Evolutionary conservation across 2,329 filamentous ascomycete genomes (phyloP).

Genomic region (Alternaria triticina): DNA sequence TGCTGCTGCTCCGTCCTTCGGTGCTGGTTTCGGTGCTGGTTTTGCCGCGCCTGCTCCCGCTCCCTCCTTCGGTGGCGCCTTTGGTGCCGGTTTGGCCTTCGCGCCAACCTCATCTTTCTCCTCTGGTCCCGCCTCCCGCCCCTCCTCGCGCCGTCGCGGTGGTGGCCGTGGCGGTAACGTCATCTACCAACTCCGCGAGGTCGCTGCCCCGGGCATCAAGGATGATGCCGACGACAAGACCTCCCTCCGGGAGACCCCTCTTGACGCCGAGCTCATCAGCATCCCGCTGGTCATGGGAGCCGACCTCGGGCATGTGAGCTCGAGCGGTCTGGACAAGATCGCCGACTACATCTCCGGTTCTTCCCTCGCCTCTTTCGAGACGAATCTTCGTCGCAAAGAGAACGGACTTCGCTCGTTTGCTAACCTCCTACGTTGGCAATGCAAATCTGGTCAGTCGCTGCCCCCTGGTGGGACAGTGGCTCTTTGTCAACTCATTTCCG

Average conservation of each 20-base stretch:
- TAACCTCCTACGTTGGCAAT: constrained; percentile 4
- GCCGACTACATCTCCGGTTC: neutral
- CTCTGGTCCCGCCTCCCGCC: neutral
- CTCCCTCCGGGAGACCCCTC: neutral
- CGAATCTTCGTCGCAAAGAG: neutral
- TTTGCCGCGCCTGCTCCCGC: neutral
- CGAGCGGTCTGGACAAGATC: neutral
- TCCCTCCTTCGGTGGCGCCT: neutral
- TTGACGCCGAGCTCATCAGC: neutral
- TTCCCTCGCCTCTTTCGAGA: neutral
- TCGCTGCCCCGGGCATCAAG: neutral
- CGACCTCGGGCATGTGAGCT: neutral
- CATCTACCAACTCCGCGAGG: neutral
- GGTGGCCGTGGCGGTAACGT: neutral
- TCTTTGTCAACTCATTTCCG: neutral
- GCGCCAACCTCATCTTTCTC: neutral
- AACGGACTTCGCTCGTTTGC: neutral
- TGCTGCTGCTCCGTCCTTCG: neutral
- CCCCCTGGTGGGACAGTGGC: constrained; percentile 3
- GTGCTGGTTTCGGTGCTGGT: neutral
- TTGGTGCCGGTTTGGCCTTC: neutral
- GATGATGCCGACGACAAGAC: neutral
- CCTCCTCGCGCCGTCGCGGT: neutral
- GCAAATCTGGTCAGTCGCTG: neutral
- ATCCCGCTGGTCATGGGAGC: neutral